Evolutionary conservation across 1,139 yeast species (phyloP).

Genomic region (Nakaseomyces sp.): DNA sequence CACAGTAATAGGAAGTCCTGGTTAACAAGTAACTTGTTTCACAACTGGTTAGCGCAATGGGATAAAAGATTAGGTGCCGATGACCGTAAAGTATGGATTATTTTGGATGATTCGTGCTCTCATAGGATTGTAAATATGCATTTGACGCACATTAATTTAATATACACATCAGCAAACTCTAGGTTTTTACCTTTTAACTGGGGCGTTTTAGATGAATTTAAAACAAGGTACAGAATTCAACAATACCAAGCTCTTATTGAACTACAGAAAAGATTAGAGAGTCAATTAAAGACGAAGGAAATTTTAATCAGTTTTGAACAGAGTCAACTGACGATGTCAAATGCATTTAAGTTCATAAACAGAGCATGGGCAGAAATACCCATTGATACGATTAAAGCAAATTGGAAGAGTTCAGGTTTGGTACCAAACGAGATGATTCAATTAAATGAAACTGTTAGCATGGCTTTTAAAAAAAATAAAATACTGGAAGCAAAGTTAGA

Average conservation of each 20-base stretch:
- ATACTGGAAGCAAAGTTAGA: conserved; percentile 34
- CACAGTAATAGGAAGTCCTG: conserved; percentile 56
- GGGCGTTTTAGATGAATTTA: conserved; percentile 58
- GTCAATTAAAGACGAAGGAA: conserved; percentile 15
- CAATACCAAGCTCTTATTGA: conserved; percentile 47
- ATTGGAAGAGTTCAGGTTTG: conserved; percentile 45
- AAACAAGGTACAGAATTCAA: conserved; percentile 48
- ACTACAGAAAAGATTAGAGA: conserved; percentile 29
- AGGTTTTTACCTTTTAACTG: conserved; percentile 54
- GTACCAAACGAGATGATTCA: conserved; percentile 30
- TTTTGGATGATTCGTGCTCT: conserved; percentile 55
- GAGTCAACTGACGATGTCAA: conserved; percentile 41
- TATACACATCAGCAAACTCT: conserved; percentile 34
- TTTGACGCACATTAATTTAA: conserved; percentile 43
- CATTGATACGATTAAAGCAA: conserved; percentile 38
- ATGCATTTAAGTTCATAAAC: conserved; percentile 51
- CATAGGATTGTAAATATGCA: conserved; percentile 53
- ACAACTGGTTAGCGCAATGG: conserved; percentile 50
- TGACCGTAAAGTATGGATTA: conserved; percentile 44
- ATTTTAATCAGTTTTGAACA: conserved; percentile 31
- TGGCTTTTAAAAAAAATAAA: conserved; percentile 32
- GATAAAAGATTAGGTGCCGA: conserved; percentile 45
- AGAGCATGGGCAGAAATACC: conserved; percentile 48
- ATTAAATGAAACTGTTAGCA: conserved; percentile 26
- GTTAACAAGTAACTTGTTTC: conserved; percentile 58